Base-by-base conservation (phyloP, 2,329 filamentous ascomycete genomes). In the Waltergamsia citrina region DNA sequence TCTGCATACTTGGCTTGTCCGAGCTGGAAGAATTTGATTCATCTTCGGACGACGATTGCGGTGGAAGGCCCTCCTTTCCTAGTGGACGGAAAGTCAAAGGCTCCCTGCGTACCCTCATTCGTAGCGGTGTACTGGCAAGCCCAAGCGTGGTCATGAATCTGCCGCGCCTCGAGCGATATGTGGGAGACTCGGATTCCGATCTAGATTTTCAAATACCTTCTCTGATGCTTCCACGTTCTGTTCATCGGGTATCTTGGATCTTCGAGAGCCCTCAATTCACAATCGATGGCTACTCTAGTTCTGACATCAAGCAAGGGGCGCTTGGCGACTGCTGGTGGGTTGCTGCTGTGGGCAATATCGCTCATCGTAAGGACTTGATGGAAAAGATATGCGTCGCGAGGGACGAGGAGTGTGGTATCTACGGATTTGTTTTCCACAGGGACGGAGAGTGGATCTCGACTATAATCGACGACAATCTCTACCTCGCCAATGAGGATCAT, bases 261-360 rank as follows among this genome's bases (percentile, higher is more conserved):
- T 63, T 64, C 27, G 57, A 60, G 29, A 51, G 49, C 8, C 59
- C 60, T 0, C 52, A 56, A 29, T 64, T 63, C 37, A 60, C 52
- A 12, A 42, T 60, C n/a, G 53, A 56, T 19, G 57, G 57, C 11
- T 65, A 51, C 39, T 56, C 58, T 9, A 50, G 53, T 27, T 56
- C 60, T 1, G 60, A 65, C 24, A 57, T 65, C 39, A 59, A 59
- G 41, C 62, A 65, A 36, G 61, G 61, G 15, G 40, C 40, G 8
- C 69, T 71, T 41, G 81, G 81, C 2, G 78, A 85, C 50, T 85
- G 81, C 54, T 85, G 81, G 79, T 75, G 82, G 51, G 65, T 85
- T 50, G 78, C 81, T 5, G 78, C 78, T 1, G 56, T 85, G 12
- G 77, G 75, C 15, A 81, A 79, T 0, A 70, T 85, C 43, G 76